phyloP scores from a whole-genome alignment of 306 rosid genomes.

The Mimosa pudica region DNA sequence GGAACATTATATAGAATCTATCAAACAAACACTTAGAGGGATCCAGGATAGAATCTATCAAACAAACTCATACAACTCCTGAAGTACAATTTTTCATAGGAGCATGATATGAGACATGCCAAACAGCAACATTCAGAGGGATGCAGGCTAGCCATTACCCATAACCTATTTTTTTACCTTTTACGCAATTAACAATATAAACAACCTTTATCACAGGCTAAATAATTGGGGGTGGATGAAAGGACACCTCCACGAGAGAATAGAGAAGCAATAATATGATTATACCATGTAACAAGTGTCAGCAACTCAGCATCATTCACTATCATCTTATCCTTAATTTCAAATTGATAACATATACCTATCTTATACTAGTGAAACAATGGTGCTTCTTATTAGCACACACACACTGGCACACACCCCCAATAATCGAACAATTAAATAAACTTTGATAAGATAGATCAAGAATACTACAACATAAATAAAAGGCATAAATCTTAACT shows the following conservation, averaged over 20 bases:
- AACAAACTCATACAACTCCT: neutral
- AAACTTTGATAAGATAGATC: constrained; percentile 25
- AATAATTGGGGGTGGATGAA: neutral
- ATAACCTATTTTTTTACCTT: neutral
- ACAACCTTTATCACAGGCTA: neutral
- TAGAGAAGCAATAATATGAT: neutral
- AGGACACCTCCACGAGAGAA: neutral
- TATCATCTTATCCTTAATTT: constrained; percentile 8
- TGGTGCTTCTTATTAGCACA: neutral
- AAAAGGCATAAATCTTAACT: constrained; percentile 49
- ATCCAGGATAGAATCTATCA: neutral
- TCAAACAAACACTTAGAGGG: neutral
- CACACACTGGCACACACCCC: no score
- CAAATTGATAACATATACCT: constrained; percentile 9
- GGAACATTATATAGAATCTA: neutral
- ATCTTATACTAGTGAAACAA: neutral
- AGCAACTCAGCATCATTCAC: constrained; percentile 7
- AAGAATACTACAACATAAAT: constrained; percentile 9
- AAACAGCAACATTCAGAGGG: neutral
- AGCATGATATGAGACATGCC: neutral
- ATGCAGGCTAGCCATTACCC: neutral
- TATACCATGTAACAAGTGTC: neutral
- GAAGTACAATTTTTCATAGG: neutral
- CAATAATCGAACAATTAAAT: constrained; percentile 5
- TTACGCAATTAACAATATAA: neutral